Conservation (phyloP, 352 stramenopile genomes). For the Hyaloperonospora arabidopsidis region DNA sequence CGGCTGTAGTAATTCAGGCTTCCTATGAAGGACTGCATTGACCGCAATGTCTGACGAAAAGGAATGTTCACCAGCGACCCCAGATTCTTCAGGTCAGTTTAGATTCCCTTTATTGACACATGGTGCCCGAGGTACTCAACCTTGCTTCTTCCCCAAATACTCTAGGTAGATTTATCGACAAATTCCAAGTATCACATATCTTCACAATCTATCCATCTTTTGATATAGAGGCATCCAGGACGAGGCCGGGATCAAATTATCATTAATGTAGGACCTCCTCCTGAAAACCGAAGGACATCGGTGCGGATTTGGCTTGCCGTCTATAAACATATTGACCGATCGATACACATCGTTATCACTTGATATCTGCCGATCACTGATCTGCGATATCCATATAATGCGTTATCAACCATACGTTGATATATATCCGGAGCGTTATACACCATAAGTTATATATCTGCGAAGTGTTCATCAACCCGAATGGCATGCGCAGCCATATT, state of each 20-base stretch:
- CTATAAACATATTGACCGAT: neutral
- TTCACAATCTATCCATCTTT: neutral
- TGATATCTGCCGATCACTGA: neutral
- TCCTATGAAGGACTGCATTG: neutral
- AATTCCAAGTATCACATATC: neutral
- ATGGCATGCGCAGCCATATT: neutral
- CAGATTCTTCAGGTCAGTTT: neutral
- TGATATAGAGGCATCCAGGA: neutral
- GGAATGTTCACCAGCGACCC: neutral
- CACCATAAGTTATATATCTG: too few species aligned
- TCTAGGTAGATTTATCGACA: neutral
- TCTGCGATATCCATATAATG: neutral
- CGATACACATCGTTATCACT: neutral
- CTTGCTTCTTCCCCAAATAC: neutral
- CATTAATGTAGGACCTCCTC: neutral
- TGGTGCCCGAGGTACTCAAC: neutral
- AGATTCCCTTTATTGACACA: neutral
- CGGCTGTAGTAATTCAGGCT: slow-evolving; percentile 1
- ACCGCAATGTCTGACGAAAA: neutral
- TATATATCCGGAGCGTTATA: too few species aligned
- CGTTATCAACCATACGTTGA: neutral
- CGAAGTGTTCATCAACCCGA: neutral
- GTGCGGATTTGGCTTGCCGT: neutral
- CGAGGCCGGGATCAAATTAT: neutral
- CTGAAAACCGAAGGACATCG: neutral